A percentile compares a stretch with the other conserved stretches of the same genome.
These are phyloP conservation scores for Sporothrix brunneoviolacea DNA, from an alignment of 2,329 filamentous ascomycete species.

Conservation along the genomic window DNA sequence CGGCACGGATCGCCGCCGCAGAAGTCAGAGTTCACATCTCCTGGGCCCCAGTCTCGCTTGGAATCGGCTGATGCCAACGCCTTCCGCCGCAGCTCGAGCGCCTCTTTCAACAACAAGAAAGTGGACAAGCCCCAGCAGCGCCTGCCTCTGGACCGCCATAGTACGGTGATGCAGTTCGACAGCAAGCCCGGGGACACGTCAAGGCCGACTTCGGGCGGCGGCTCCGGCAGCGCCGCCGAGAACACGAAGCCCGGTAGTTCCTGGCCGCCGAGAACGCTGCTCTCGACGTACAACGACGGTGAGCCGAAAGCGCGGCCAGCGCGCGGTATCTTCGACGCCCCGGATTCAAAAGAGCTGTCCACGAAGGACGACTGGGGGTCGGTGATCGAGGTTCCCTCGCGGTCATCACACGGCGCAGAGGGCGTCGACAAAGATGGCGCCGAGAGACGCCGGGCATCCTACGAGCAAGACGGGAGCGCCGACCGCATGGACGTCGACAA, in stretches of 20 bases:
- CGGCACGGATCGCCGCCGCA: neutral
- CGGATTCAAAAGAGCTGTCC: neutral
- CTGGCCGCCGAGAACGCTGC: constrained; percentile 29
- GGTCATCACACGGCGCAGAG: neutral
- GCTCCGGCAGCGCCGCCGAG: neutral
- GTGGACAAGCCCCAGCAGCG: constrained; percentile 27
- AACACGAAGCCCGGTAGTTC: neutral
- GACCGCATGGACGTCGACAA: constrained; percentile 13
- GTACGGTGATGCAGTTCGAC: constrained; percentile 11
- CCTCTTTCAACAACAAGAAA: constrained; percentile 33
- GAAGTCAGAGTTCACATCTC: neutral
- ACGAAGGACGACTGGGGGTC: neutral
- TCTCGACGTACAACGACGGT: constrained; percentile 36
- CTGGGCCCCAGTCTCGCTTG: neutral
- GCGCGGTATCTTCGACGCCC: constrained; percentile 8
- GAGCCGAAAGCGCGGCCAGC: constrained; percentile 38
- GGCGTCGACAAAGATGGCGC: neutral
- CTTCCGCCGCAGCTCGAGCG: constrained; percentile 30
- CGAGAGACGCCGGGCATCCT: neutral
- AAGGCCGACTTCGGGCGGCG: neutral
- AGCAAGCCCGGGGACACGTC: constrained; percentile 27
- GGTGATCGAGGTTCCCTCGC: neutral
- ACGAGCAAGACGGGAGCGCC: no score
- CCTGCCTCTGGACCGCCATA: constrained; percentile 10
- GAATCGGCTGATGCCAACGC: neutral